A percentile compares a stretch with the other conserved stretches of the same genome.
These are phyloP conservation scores for Gryganskiella cystojenkinii DNA, from an alignment of 192 early-diverging fungal genomes.

Conservation along the genomic window DNA sequence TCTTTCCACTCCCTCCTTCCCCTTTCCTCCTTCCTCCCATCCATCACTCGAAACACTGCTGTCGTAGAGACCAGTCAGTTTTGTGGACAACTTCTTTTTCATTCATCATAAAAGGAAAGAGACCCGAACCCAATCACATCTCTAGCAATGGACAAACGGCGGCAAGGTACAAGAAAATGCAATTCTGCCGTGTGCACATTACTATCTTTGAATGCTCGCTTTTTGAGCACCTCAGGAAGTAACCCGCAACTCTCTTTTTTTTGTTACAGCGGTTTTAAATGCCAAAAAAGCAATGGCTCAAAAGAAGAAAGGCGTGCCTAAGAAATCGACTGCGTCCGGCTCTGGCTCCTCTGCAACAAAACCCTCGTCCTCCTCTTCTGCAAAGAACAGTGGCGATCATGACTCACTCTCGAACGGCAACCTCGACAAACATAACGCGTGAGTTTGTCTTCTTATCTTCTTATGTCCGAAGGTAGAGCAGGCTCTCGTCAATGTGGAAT, in stretches of 20 bases:
- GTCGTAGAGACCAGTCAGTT: background rate
- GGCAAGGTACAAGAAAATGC: too few species aligned
- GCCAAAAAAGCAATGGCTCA: slow-evolving; percentile 43
- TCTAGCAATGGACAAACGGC: slow-evolving; percentile 44
- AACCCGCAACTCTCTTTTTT: background rate
- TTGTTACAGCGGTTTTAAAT: slow-evolving; percentile 38
- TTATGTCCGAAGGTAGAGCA: too few species aligned
- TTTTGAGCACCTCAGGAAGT: too few species aligned
- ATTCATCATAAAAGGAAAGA: too few species aligned
- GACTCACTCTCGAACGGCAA: slow-evolving; percentile 12
- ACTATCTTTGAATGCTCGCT: too few species aligned
- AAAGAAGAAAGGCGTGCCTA: slow-evolving; percentile 37
- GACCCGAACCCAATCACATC: background rate
- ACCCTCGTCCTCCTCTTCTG: background rate
- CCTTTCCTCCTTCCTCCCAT: background rate
- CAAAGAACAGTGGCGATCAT: background rate
- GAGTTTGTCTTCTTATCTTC: slow-evolving; percentile 15
- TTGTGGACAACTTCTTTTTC: slow-evolving; percentile 1
- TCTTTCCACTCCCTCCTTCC: background rate
- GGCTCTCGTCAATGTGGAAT: too few species aligned
- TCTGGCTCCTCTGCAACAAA: slow-evolving; percentile 1
- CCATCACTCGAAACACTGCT: background rate
- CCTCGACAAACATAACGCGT: background rate
- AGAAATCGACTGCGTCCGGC: slow-evolving; percentile 5
- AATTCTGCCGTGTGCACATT: too few species aligned